Percentiles rank a stretch among this genome's conserved stretches.
These are phyloP conservation scores for Venustampulla echinocandica DNA, from an alignment of 495 filamentous ascomycete species.

Conservation along the genomic window DNA sequence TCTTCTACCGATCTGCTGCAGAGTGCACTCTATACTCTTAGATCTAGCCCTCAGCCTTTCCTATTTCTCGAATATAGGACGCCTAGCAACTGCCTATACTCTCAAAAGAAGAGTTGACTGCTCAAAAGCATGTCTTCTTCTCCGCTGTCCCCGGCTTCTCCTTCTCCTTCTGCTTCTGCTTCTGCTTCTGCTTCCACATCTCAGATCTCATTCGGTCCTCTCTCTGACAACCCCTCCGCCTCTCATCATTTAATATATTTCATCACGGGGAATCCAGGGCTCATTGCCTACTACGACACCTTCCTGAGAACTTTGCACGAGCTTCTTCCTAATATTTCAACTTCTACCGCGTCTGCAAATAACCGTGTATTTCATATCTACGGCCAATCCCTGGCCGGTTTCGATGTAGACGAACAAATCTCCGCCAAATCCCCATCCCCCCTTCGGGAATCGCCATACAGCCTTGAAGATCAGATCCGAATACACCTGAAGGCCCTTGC, in stretches of 20 bases:
- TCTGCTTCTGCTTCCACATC: conserved; percentile 1
- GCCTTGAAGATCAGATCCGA: conserved; percentile 52
- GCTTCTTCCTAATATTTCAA: conserved; percentile 23
- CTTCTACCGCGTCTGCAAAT: conserved; percentile 25
- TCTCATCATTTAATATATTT: conserved; percentile 43
- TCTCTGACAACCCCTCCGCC: conserved; percentile 2
- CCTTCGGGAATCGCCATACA: conserved; percentile 29
- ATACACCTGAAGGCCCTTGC: conserved; percentile 16
- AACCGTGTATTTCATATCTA: conserved; percentile 44
- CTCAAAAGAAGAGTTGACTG: no score
- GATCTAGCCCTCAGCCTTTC: no score
- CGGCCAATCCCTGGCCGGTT: conserved; percentile 67
- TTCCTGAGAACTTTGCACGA: conserved; percentile 47
- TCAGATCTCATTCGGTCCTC: conserved; percentile 8
- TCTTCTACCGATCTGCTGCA: no score
- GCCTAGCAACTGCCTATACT: no score
- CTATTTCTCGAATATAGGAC: no score
- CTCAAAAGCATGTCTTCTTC: no score
- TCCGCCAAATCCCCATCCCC: background rate
- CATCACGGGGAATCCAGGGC: conserved; percentile 69
- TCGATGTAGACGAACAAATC: conserved; percentile 38
- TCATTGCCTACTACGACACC: conserved; percentile 69
- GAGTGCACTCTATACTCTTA: no score
- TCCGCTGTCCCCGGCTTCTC: no score
- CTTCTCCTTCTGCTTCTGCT: no score